phyloP scores from a whole-genome alignment of 306 rosid species.

The Prunus armeniaca region DNA sequence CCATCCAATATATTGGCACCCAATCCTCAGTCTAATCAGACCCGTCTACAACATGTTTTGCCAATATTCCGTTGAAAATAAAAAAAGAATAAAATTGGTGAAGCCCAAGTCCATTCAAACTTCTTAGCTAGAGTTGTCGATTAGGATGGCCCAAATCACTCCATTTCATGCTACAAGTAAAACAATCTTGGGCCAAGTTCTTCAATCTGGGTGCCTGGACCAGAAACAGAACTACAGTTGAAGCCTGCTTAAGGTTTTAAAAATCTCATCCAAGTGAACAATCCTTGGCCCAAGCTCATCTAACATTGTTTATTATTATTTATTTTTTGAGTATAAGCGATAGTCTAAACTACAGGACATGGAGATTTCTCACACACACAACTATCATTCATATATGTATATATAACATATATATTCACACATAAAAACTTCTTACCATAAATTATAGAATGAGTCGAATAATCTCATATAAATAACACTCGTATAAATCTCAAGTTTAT shows the following conservation, averaged over 20 bases:
- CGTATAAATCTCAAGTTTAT: background rate
- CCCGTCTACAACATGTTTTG: background rate
- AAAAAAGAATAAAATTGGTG: background rate
- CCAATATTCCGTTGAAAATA: background rate
- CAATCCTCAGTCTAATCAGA: no score
- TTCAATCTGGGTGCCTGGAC: background rate
- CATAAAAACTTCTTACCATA: no score
- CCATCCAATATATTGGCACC: background rate
- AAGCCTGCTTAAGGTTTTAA: background rate
- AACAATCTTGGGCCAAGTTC: background rate
- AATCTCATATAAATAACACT: no score
- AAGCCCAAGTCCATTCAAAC: background rate
- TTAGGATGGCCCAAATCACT: background rate
- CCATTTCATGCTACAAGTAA: background rate
- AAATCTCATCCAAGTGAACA: background rate
- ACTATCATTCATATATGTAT: no score
- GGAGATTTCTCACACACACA: no score
- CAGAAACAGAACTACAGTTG: background rate
- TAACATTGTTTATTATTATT: no score
- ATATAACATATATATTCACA: no score
- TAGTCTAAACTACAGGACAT: no score
- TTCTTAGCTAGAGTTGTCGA: no score
- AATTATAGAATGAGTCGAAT: no score
- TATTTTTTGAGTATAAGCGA: no score
- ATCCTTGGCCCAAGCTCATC: background rate